Conservation (phyloP, 768 basidiomycete species). For the Arthromyces matolae region DNA sequence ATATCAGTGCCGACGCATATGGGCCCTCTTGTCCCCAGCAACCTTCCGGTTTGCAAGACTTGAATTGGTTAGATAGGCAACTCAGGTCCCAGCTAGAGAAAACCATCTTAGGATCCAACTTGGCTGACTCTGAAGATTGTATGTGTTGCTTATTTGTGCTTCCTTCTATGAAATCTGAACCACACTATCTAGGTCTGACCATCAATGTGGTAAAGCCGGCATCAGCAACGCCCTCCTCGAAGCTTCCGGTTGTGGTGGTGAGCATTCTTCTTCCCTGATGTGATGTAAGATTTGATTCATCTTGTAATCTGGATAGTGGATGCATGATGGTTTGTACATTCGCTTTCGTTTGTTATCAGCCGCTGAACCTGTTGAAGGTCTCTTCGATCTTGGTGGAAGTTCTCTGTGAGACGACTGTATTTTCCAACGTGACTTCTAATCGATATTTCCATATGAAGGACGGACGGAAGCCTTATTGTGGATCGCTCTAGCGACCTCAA, state of each 20-base stretch:
- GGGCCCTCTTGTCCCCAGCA: slow-evolving; percentile 49
- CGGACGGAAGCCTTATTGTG: slow-evolving; percentile 41
- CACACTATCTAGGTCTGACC: slow-evolving; percentile 48
- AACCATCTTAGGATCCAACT: slow-evolving; percentile 25
- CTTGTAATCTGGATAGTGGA: slow-evolving; percentile 38
- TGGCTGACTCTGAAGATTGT: slow-evolving; percentile 45
- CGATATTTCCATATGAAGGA: background rate
- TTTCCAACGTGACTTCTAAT: slow-evolving; percentile 16
- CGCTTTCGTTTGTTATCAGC: background rate
- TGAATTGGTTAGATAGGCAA: slow-evolving; percentile 29
- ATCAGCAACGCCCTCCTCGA: slow-evolving; percentile 33
- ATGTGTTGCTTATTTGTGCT: background rate
- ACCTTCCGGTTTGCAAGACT: slow-evolving; percentile 29
- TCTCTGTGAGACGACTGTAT: slow-evolving; percentile 33
- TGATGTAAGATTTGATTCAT: background rate
- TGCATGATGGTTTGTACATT: slow-evolving; percentile 37
- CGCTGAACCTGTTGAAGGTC: slow-evolving; percentile 18
- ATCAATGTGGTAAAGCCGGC: slow-evolving; percentile 49
- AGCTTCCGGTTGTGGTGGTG: slow-evolving; percentile 54
- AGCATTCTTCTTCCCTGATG: slow-evolving; percentile 15
- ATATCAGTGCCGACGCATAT: slow-evolving; percentile 32
- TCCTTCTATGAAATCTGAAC: background rate
- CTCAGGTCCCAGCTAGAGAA: slow-evolving; percentile 32
- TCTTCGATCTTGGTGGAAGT: slow-evolving; percentile 22
- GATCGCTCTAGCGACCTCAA: slow-evolving; percentile 39